Evolutionary conservation across 768 basidiomycete genomes (phyloP).

Genomic region (Mycena alexandri): DNA sequence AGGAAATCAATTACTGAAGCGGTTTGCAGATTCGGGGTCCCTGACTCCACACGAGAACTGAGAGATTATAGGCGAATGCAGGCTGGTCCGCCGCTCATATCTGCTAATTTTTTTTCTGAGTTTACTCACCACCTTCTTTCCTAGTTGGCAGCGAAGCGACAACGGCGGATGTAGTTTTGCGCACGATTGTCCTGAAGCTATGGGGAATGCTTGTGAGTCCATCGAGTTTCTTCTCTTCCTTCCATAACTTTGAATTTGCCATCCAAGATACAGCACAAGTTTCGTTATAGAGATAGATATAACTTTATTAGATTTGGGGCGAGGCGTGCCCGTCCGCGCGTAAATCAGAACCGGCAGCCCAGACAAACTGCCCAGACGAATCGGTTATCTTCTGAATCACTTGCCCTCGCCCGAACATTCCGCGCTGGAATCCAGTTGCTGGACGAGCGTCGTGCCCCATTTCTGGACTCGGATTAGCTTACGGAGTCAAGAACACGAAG

Average conservation of each 20-base stretch:
- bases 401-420: conserved; percentile 87
- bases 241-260: too few relatives aligned
- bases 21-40: conserved; percentile 65
- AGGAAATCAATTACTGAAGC: neutral
- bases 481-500: neutral
- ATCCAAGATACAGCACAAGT: too few relatives aligned
- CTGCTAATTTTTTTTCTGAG: neutral
- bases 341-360: conserved; percentile 95
- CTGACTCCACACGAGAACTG: conserved; percentile 85
- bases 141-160: conserved; percentile 76
- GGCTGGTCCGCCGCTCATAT: conserved; percentile 59
- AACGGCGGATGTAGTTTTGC: conserved; percentile 68
- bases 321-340: conserved; percentile 91
- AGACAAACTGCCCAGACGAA: conserved; percentile 78
- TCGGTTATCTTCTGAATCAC: conserved; percentile 86
- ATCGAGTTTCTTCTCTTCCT: too few relatives aligned
- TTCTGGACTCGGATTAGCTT: conserved; percentile 52
- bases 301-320: conserved; percentile 74
- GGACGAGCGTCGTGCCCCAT: conserved; percentile 91
- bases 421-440: conserved; percentile 70
- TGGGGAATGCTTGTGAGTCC: neutral
- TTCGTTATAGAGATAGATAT: conserved; percentile 2
- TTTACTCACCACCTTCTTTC: conserved; percentile 16
- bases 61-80: conserved; percentile 83
- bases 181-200: neutral